Conservation (phyloP, 1,284 basidiomycete genomes). For the Irpex lacteus region DNA sequence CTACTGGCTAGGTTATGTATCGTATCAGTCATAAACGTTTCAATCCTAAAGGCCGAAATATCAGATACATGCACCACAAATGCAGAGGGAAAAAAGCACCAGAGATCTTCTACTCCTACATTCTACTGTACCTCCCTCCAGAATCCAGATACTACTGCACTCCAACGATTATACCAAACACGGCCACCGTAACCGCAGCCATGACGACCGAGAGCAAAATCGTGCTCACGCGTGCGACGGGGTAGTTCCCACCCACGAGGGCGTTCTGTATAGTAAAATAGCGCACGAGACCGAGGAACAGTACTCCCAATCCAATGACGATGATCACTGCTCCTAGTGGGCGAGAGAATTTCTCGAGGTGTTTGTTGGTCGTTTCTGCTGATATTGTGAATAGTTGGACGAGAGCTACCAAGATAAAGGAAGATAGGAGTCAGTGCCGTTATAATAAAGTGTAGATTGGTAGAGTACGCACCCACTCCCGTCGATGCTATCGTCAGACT, state of each 20-base stretch:
- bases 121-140: too few relatives aligned
- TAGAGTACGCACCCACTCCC: constrained; percentile 34
- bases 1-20: too few relatives aligned
- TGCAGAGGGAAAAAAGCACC: too few relatives aligned
- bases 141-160: constrained; percentile 16
- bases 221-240: constrained; percentile 47
- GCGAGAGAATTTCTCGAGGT: constrained; percentile 42
- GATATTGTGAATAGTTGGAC: constrained; percentile 57
- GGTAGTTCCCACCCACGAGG: constrained; percentile 53
- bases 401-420: constrained; percentile 35
- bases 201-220: constrained; percentile 43
- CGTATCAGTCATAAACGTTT: too few relatives aligned
- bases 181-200: constrained; percentile 41
- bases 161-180: constrained; percentile 47
- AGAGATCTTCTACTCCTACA: too few relatives aligned
- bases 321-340: constrained; percentile 55
- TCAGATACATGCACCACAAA: too few relatives aligned
- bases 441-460: too few relatives aligned
- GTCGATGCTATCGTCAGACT: constrained; percentile 54
- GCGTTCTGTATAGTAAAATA: constrained; percentile 57
- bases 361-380: constrained; percentile 22
- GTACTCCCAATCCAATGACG: constrained; percentile 45
- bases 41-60: too few relatives aligned
- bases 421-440: neutral
- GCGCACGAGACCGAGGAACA: constrained; percentile 47